Evolutionary conservation across 192 early-diverging fungal genomes (phyloP).

Genomic region (Linnemannia schmuckeri): DNA sequence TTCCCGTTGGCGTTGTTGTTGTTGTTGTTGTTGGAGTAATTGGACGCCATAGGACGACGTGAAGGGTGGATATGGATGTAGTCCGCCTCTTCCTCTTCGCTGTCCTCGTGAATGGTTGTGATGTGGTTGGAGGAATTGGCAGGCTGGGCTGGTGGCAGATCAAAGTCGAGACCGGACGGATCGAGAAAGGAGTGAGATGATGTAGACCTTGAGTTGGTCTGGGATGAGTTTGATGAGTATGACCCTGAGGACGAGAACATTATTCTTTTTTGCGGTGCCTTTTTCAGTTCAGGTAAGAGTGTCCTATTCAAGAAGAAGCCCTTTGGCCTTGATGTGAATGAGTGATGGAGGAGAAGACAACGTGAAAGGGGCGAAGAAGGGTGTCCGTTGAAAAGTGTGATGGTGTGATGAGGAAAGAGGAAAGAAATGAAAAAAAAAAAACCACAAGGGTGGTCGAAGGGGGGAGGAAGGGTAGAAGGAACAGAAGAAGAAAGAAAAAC

Average conservation of each 20-base stretch:
- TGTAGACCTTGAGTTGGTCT: conserved; percentile 14
- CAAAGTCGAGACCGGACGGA: conserved; percentile 48
- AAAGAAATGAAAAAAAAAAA: neutral
- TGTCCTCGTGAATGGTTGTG: conserved; percentile 50
- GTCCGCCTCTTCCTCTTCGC: conserved; percentile 44
- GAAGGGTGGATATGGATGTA: conserved; percentile 34
- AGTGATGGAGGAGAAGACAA: neutral
- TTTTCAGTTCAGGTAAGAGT: neutral
- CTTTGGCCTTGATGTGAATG: neutral
- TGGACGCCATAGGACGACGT: neutral
- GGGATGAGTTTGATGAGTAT: conserved; percentile 22
- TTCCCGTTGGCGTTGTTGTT: neutral
- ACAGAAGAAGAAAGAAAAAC: neutral
- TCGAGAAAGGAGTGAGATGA: conserved; percentile 44
- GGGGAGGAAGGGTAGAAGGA: neutral
- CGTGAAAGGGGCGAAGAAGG: neutral
- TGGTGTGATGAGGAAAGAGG: neutral
- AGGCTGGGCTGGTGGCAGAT: conserved; percentile 35
- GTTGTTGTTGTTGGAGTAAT: neutral
- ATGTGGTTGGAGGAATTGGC: conserved; percentile 28
- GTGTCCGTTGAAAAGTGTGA: neutral
- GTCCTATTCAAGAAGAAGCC: neutral
- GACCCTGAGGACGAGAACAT: conserved; percentile 34
- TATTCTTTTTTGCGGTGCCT: neutral
- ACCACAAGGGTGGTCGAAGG: neutral